Conservation (phyloP, 495 filamentous ascomycete genomes). For the Xylaria longipes region DNA sequence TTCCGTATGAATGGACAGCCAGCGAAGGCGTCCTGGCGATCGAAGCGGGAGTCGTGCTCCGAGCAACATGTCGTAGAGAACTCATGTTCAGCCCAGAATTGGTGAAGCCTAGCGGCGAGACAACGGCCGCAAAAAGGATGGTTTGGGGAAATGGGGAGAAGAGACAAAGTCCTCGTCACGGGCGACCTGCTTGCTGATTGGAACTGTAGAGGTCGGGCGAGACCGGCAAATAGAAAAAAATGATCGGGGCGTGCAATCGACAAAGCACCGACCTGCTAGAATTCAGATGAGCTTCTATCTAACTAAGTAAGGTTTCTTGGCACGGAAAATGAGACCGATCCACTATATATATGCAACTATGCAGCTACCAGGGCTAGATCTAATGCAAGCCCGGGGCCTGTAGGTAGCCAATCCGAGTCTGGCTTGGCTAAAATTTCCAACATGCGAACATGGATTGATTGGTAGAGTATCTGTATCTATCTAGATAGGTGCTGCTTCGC, state of each 20-base stretch:
- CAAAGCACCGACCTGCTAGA: slow-evolving; percentile 12
- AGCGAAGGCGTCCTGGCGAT: slow-evolving; percentile 44
- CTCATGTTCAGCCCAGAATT: slow-evolving; percentile 46
- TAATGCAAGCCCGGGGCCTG: no score
- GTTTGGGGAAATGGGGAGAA: neutral
- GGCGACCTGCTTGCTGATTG: slow-evolving; percentile 18
- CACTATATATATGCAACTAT: slow-evolving; percentile 14
- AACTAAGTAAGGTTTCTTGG: neutral
- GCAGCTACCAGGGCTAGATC: no score
- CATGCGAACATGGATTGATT: neutral
- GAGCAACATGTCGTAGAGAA: slow-evolving; percentile 51
- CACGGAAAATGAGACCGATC: neutral
- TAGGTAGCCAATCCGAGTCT: neutral
- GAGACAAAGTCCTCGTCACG: slow-evolving; percentile 35
- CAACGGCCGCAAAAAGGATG: slow-evolving; percentile 17
- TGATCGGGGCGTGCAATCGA: slow-evolving; percentile 11
- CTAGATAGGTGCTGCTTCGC: neutral
- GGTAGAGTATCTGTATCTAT: no score
- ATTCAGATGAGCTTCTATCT: neutral
- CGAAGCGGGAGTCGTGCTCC: slow-evolving; percentile 47
- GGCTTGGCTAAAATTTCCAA: slow-evolving; percentile 22
- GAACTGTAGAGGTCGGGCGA: slow-evolving; percentile 32
- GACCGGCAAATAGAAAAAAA: slow-evolving; percentile 39
- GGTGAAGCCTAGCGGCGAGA: slow-evolving; percentile 29
- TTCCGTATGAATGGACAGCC: slow-evolving; percentile 54